These are phyloP conservation scores for Nymphaea thermarum DNA, from an alignment of 164 flowering plant species.

Conservation along the genomic window DNA sequence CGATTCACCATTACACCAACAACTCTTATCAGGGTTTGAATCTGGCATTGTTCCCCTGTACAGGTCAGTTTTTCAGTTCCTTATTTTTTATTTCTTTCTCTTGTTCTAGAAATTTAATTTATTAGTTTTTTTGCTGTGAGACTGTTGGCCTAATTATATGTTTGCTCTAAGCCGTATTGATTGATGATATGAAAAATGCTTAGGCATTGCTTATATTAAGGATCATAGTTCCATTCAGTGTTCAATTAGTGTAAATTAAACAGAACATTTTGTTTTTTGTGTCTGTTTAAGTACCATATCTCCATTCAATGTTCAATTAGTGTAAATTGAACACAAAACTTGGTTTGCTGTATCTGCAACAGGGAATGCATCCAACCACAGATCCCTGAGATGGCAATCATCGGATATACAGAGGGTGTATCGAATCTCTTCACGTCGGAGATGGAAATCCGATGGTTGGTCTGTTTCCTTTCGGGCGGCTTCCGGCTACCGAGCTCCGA, in stretches of 20 bases:
- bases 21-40: constrained; percentile 15
- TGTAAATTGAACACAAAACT: background rate
- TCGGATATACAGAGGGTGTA: constrained; percentile 28
- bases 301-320: background rate
- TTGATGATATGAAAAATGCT: background rate
- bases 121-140: too few species aligned
- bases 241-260: background rate
- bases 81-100: background rate
- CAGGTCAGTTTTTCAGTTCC: constrained; percentile 11
- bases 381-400: constrained; percentile 37
- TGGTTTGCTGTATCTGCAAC: background rate
- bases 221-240: background rate
- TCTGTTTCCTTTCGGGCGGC: constrained; percentile 23
- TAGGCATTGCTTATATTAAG: background rate
- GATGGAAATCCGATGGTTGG: constrained; percentile 30
- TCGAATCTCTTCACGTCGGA: constrained; percentile 24
- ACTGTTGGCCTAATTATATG: too few species aligned
- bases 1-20: constrained; percentile 17
- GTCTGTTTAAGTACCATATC: background rate
- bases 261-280: background rate
- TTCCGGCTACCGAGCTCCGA: constrained; percentile 24
- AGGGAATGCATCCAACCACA: constrained; percentile 43
- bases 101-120: too few species aligned
- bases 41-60: constrained; percentile 24
- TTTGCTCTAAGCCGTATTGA: too few species aligned